These are phyloP conservation scores for Rosa chinensis DNA, from an alignment of 306 rosid species.

Conservation along the genomic window DNA sequence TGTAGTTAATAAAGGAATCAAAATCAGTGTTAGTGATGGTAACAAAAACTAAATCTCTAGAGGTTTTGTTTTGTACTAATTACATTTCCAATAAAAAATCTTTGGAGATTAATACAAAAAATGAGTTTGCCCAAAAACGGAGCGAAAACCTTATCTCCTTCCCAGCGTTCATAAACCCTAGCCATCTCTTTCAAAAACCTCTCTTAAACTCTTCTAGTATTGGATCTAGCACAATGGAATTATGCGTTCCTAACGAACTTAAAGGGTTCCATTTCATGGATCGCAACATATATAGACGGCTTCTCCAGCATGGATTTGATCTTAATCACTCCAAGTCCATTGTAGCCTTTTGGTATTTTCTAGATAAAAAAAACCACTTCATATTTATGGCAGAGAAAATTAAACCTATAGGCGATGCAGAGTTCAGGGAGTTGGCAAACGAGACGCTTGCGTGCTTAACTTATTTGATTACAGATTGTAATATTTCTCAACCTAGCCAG, in stretches of 20 bases:
- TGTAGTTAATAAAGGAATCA: neutral
- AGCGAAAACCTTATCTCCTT: neutral
- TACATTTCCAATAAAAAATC: neutral
- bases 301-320: neutral
- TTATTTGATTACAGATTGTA: neutral
- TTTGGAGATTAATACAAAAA: neutral
- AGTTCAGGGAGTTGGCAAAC: neutral
- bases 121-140: neutral
- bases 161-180: neutral
- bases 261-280: constrained; percentile 16
- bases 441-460: neutral
- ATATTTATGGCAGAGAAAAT: neutral
- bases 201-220: neutral
- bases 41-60: neutral
- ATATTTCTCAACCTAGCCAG: neutral
- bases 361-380: neutral
- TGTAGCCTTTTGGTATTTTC: constrained; percentile 20
- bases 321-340: neutral
- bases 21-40: neutral
- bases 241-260: neutral
- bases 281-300: neutral
- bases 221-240: neutral
- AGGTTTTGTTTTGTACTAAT: neutral
- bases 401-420: neutral
- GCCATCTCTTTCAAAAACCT: neutral